Base-by-base conservation (phyloP, 129 eudicot genomes). In the Centaurea solstitialis region DNA sequence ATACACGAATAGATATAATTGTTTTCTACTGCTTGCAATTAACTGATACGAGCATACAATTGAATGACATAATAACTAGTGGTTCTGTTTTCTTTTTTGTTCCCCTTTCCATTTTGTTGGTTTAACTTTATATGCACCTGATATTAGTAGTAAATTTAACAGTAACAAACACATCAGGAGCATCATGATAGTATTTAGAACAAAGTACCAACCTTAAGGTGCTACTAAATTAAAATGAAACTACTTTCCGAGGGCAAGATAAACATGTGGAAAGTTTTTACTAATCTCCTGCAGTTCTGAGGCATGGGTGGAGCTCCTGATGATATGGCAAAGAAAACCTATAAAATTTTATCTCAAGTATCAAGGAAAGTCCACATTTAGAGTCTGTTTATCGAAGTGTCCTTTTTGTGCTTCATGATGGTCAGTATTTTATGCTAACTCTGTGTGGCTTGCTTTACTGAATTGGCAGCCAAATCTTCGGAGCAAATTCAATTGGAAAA, bases 401-500 rank as follows among this genome's bases (percentile, higher is more conserved):
- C 39, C 47, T 23, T 43, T 70, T 23, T 70, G 41, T 72, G n/a
- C 40, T 80, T 53, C 41, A 11, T 57, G 2, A 65, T 57, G 43
- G 65, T 81, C 37, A 30, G 65, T 24, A 43, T 45, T 26, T 78
- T 64, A 37, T 35, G 68, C 45, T 79, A 70, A 80, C 57, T 59
- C 15, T 73, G 6, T 21, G 17, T 68, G 43, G 21, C 65, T 68
- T 40, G 33, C 62, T 68, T 73, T 70, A 57, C 76, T 77, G 70
- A 82, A 38, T 70, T 83, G 76, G 73, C 97, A 90, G 97, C 82
- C 68, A 75, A 61, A 43, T 59, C 81, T 37, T 82, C 45, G 23
- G 77, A 82, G 73, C 71, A 78, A 68, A 35, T 68, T 69, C 76
- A 75, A 8, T 69, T 76, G 81, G 76, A 76, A 59, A 76, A 64